A percentile compares a stretch with the other conserved stretches of the same genome.
Conservation (phyloP, 768 basidiomycete species). For the Neoboletus brunneissimus region DNA sequence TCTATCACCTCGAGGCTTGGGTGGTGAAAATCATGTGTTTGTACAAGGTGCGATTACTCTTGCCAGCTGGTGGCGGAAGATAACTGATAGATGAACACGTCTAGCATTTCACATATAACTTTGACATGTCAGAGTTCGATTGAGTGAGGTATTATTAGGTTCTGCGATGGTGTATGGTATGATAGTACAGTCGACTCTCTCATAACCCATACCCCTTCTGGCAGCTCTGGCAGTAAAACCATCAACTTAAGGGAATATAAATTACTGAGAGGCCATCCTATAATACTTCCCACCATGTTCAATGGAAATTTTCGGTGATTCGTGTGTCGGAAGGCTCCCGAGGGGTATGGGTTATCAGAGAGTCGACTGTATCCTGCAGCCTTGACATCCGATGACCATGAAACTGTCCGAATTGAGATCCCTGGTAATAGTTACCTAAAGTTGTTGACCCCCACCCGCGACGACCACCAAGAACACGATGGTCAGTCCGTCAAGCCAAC, state of each 20-base stretch:
- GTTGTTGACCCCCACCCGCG: too few relatives aligned
- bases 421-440: slow-evolving; percentile 1
- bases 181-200: too few relatives aligned
- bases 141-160: slow-evolving; percentile 10
- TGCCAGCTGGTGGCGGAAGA: background rate
- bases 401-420: background rate
- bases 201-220: too few relatives aligned
- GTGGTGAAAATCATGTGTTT: slow-evolving; percentile 94
- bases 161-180: background rate
- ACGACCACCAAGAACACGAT: slow-evolving; percentile 16
- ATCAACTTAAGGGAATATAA: too few relatives aligned
- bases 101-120: slow-evolving; percentile 33
- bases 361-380: too few relatives aligned
- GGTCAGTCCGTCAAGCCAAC: slow-evolving; percentile 18
- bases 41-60: slow-evolving; percentile 57
- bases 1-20: slow-evolving; percentile 97
- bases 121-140: slow-evolving; percentile 37
- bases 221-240: too few relatives aligned
- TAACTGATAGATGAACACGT: background rate
- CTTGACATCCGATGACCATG: too few relatives aligned
- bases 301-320: too few relatives aligned
- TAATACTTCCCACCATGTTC: too few relatives aligned
- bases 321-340: too few relatives aligned
- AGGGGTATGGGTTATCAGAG: too few relatives aligned
- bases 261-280: too few relatives aligned